phyloP scores from a whole-genome alignment of 1,284 basidiomycete genomes.

The Fistulinella cinereoalba region DNA sequence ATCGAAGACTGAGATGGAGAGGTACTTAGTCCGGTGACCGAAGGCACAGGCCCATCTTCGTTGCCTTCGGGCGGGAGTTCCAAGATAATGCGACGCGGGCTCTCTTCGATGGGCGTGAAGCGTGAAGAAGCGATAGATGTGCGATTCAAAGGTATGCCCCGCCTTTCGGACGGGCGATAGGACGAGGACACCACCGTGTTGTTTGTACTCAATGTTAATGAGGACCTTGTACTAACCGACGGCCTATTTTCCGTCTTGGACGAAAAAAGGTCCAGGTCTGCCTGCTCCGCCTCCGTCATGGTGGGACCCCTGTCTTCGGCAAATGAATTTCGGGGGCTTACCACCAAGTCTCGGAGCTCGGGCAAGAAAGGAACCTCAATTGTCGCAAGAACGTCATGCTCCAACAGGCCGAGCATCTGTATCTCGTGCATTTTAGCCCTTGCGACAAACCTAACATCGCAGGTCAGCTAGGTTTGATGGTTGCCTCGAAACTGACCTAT shows the following conservation, averaged over 20 bases:
- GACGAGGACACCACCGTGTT: constrained; percentile 35
- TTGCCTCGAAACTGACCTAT: constrained; percentile 51
- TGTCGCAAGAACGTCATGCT: constrained; percentile 83
- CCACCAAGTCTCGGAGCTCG: constrained; percentile 36
- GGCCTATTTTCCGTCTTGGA: constrained; percentile 41
- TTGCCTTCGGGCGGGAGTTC: constrained; percentile 49
- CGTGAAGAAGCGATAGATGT: constrained; percentile 43
- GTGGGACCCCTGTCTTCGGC: constrained; percentile 35
- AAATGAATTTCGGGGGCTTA: constrained; percentile 30
- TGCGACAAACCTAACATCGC: constrained; percentile 68
- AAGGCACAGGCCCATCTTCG: constrained; percentile 34
- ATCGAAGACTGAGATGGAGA: constrained; percentile 73
- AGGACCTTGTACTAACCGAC: constrained; percentile 36
- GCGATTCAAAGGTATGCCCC: constrained; percentile 40
- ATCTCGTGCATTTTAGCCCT: constrained; percentile 94
- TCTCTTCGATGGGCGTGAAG: constrained; percentile 68
- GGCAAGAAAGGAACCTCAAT: constrained; percentile 80
- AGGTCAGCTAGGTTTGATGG: constrained; percentile 1
- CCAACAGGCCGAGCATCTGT: constrained; percentile 87
- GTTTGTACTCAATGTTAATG: constrained; percentile 38
- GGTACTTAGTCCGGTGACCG: constrained; percentile 39
- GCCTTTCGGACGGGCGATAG: constrained; percentile 39
- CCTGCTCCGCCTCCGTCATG: constrained; percentile 61
- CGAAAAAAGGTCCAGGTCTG: constrained; percentile 67
- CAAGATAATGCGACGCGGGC: constrained; percentile 47